These are phyloP conservation scores for Aphanoascus verrucosus DNA, from an alignment of 2,329 filamentous ascomycete genomes.

Conservation along the genomic window DNA sequence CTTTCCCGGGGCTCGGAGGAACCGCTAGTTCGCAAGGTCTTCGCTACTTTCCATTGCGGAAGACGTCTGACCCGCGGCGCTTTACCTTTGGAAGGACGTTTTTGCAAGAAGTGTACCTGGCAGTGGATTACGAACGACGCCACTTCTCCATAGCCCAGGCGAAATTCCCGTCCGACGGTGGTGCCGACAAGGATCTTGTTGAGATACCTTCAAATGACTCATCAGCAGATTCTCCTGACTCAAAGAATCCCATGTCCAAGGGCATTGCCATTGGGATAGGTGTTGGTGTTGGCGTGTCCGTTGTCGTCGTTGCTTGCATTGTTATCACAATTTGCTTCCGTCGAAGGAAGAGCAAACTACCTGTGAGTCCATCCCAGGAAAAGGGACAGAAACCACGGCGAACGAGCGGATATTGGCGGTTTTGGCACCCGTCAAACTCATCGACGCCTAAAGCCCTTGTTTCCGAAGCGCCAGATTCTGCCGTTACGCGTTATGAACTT, in stretches of 20 bases:
- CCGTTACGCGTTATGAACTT: conserved; percentile 19
- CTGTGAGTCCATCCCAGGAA: not conserved
- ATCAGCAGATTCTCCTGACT: not conserved
- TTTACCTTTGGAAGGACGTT: conserved; percentile 33
- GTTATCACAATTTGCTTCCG: conserved; percentile 11
- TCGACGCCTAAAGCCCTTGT: conserved; percentile 17
- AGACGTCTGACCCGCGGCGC: conserved; percentile 25
- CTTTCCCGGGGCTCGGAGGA: conserved; percentile 24
- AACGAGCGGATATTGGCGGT: conserved; percentile 9
- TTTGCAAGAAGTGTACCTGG: conserved; percentile 33
- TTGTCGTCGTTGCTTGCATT: conserved; percentile 9
- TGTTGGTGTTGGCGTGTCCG: conserved; percentile 5
- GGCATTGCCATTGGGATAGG: conserved; percentile 12
- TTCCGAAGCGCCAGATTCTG: conserved; percentile 20
- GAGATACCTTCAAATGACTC: conserved; percentile 18
- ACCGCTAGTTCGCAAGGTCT: conserved; percentile 19
- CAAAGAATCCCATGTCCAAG: not conserved
- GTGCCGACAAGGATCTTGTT: conserved; percentile 15
- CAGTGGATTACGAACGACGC: conserved; percentile 29
- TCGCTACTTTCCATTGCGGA: conserved; percentile 33
- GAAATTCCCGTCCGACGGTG: conserved; percentile 20
- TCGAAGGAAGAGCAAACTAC: conserved; percentile 1
- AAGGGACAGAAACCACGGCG: conserved; percentile 12
- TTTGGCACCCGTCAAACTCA: conserved; percentile 11
- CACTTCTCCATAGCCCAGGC: conserved; percentile 30